phyloP scores from a whole-genome alignment of 208 protist genomes.

The Endotrypanum monterogeii region DNA sequence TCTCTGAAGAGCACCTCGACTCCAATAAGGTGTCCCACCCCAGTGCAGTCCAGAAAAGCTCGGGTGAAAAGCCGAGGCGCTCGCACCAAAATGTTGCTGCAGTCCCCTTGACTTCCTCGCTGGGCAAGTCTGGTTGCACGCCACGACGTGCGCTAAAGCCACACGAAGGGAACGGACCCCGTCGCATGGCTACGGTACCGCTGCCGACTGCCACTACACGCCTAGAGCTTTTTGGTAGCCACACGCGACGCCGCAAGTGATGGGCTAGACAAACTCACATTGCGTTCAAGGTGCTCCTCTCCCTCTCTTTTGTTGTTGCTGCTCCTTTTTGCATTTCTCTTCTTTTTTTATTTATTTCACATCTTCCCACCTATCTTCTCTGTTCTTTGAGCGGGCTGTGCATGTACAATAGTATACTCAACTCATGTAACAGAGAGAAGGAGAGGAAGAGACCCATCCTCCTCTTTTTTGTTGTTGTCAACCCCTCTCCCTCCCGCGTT shows the following conservation, averaged over 20 bases:
- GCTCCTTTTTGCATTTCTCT: background rate
- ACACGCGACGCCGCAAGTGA: slow-evolving; percentile 4
- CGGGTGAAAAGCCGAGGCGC: background rate
- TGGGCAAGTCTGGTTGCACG: background rate
- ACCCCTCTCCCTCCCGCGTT: too few relatives aligned
- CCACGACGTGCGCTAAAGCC: slow-evolving; percentile 7
- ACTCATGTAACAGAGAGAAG: background rate
- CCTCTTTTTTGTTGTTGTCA: too few relatives aligned
- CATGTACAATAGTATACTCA: background rate
- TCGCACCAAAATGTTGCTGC: background rate
- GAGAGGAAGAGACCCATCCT: too few relatives aligned
- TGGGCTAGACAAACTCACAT: background rate
- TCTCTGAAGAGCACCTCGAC: background rate
- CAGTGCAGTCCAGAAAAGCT: background rate
- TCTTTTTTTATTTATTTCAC: background rate
- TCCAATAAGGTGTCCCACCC: background rate
- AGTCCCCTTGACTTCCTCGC: background rate
- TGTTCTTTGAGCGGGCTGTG: background rate
- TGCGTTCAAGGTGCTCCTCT: too few relatives aligned
- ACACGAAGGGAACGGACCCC: slow-evolving; percentile 3
- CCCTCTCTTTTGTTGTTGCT: background rate
- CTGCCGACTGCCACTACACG: slow-evolving; percentile 29
- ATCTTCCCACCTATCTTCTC: too few relatives aligned
- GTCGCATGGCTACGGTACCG: slow-evolving; percentile 32
- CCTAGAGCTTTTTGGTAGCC: slow-evolving; percentile 21